phyloP scores from a whole-genome alignment of 2,329 filamentous ascomycete species.

The Ustulina deusta region DNA sequence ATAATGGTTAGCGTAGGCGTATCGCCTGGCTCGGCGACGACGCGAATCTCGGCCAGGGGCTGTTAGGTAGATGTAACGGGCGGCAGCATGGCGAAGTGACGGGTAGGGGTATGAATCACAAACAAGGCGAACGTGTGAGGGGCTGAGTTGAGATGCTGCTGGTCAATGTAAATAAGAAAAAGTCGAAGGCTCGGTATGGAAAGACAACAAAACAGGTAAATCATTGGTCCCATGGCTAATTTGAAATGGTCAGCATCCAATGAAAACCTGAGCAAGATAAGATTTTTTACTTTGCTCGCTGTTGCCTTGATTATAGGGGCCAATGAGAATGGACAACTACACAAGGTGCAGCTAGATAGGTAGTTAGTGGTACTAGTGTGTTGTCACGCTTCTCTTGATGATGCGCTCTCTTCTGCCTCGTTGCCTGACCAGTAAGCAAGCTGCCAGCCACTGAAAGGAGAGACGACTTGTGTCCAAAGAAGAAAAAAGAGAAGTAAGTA shows the following conservation, averaged over 20 bases:
- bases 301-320: slow-evolving; percentile 21
- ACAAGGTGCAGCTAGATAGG: neutral
- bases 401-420: slow-evolving; percentile 10
- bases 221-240: neutral
- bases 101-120: neutral
- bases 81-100: neutral
- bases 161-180: neutral
- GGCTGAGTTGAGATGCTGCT: slow-evolving; percentile 1
- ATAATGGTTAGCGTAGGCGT: slow-evolving; percentile 1
- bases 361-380: slow-evolving; percentile 5
- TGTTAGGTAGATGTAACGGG: neutral
- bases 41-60: neutral
- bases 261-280: neutral
- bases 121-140: slow-evolving; percentile 11
- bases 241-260: neutral
- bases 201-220: neutral
- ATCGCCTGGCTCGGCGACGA: neutral
- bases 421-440: slow-evolving; percentile 4
- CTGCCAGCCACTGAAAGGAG: neutral
- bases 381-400: neutral
- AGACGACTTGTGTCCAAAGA: neutral
- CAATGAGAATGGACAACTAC: neutral
- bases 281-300: neutral
- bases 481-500: neutral
- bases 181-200: neutral